These are phyloP conservation scores for Kingdonia uniflora DNA, from an alignment of 164 flowering plant genomes.

Conservation along the genomic window DNA sequence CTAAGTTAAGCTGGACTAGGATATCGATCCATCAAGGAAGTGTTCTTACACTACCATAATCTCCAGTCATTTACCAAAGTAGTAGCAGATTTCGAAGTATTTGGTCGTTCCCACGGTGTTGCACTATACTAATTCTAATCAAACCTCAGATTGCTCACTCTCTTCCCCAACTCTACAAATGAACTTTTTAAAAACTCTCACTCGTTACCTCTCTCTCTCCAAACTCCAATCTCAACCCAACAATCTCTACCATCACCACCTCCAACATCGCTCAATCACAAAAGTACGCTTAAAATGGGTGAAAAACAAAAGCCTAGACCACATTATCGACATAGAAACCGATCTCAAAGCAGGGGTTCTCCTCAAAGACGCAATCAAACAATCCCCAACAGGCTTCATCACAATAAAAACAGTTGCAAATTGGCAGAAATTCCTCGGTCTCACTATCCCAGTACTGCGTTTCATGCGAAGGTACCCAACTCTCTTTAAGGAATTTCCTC, in stretches of 20 bases:
- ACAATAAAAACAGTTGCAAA: conserved; percentile 50
- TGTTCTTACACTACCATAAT: no score
- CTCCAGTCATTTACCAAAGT: no score
- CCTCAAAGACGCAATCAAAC: conserved; percentile 82
- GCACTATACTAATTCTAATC: no score
- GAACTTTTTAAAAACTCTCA: neutral
- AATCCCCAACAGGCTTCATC: conserved; percentile 63
- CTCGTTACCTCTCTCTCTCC: neutral
- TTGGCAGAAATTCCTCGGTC: conserved; percentile 77
- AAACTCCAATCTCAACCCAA: neutral
- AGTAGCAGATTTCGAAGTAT: no score
- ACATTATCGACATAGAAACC: conserved; percentile 78
- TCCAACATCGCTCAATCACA: conserved; percentile 15
- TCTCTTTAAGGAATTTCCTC: conserved; percentile 67
- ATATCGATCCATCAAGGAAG: no score
- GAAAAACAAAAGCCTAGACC: conserved; percentile 68
- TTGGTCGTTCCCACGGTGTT: no score
- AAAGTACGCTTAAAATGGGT: conserved; percentile 93
- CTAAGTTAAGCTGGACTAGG: no score
- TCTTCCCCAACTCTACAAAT: neutral
- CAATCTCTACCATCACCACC: conserved; percentile 6
- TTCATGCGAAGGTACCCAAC: conserved; percentile 86
- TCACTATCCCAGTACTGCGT: conserved; percentile 87
- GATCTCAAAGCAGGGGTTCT: conserved; percentile 89
- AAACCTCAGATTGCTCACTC: neutral